Base-by-base conservation (phyloP, 306 rosid species). In the Herpetospermum pedunculosum region DNA sequence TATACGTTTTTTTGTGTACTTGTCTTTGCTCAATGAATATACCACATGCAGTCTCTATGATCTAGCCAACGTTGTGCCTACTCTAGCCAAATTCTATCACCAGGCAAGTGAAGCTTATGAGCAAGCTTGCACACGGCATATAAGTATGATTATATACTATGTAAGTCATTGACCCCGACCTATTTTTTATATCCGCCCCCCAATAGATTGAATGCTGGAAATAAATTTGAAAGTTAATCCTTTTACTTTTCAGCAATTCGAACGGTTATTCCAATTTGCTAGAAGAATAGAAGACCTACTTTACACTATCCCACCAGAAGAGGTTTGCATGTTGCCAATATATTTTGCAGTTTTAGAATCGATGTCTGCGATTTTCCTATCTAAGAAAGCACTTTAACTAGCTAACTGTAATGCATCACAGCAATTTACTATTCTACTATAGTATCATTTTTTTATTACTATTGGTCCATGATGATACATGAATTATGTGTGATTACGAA, bases 91-190 rank as follows among this genome's bases (percentile, higher is more conserved):
- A 82, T 94, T 94, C 77, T 94, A 94, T 85, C 99, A 94, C 82
- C 97, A 94, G 78, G 99, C 99, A 58, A 94, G 99, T 83, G 99
- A 94, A 85, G 86, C 88, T 76, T 94, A 94, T 77, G 99, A 94
- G 81, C 96, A 89, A 83, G 91, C 99, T 74, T 94, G 99, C 84
- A 83, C 96, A 11, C 95, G 96, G 75, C 96, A 94, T 77, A 89
- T 91, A 74, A 91, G 92, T 79, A 76, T 87, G 88, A 89, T 91
- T 81, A 91, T 94, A 75, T 94, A 89, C 84, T 78, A 80, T 65
- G 99, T 94, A 80, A 90, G 96, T 85, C 54, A 68, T 72, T 47
- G 41, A 3, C 44, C 62, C 76, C 37, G 55, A 47, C 65, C 4
- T 13, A 9, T 49, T 53, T 40, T 80, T 47, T 71, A 6, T 14